These are phyloP conservation scores for Amanita phalloides DNA, from an alignment of 768 basidiomycete species.

Conservation along the genomic window DNA sequence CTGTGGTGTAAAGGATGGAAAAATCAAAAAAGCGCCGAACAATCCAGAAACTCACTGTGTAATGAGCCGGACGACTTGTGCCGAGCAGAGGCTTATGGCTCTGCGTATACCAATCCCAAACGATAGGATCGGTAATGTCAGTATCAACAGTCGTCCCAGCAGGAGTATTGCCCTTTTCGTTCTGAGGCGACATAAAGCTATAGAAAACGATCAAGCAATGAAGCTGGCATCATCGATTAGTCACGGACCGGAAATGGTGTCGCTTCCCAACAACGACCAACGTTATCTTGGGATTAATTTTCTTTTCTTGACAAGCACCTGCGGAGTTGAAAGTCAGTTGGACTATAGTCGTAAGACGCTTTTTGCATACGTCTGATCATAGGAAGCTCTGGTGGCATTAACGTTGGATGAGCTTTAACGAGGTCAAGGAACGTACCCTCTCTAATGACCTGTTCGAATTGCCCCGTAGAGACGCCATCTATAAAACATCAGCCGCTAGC, in stretches of 20 bases:
- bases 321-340: not conserved
- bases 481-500: conserved; percentile 12
- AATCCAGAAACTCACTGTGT: conserved; percentile 24
- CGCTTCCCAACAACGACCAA: conserved; percentile 77
- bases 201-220: not conserved
- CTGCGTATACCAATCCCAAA: conserved; percentile 71
- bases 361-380: conserved; percentile 39
- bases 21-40: not conserved
- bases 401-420: not conserved
- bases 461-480: conserved; percentile 43
- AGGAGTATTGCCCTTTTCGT: conserved; percentile 60
- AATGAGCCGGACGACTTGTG: conserved; percentile 46
- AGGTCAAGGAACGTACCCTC: conserved; percentile 26
- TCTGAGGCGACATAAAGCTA: conserved; percentile 23
- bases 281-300: conserved; percentile 58
- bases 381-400: conserved; percentile 36
- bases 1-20: conserved; percentile 11
- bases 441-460: conserved; percentile 40
- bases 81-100: conserved; percentile 71
- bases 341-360: not conserved
- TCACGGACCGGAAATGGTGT: conserved; percentile 42
- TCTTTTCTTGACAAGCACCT: conserved; percentile 55
- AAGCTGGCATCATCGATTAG: not conserved
- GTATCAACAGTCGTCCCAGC: conserved; percentile 76
- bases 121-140: conserved; percentile 57